Percentiles rank a stretch among this genome's conserved stretches.
Evolutionary conservation across 2,329 filamentous ascomycete species (phyloP).

Genomic region (Zymoseptoria tritici): DNA sequence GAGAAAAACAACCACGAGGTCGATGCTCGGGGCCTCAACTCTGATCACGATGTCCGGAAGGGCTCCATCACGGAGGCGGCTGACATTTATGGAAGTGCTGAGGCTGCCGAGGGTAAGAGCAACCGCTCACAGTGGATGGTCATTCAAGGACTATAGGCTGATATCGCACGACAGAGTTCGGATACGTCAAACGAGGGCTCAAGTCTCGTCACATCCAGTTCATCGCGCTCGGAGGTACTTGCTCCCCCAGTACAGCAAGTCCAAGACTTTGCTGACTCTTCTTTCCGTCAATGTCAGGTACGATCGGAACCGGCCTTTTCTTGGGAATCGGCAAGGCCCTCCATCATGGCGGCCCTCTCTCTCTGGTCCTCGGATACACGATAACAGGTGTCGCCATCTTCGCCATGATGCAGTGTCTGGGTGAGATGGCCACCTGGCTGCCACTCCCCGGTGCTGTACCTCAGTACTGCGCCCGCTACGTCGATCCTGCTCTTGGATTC

Average conservation of each 20-base stretch:
- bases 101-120: constrained; percentile 36
- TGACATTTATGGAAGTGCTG: constrained; percentile 46
- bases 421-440: constrained; percentile 37
- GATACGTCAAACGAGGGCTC: constrained; percentile 45
- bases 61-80: constrained; percentile 39
- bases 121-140: too few relatives aligned
- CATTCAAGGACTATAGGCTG: not conserved
- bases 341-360: constrained; percentile 10
- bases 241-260: not conserved
- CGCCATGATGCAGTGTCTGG: constrained; percentile 37
- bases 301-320: constrained; percentile 35
- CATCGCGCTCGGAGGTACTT: constrained; percentile 46
- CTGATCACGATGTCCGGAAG: constrained; percentile 6
- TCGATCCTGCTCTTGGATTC: constrained; percentile 28
- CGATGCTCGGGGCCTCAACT: not conserved
- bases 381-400: constrained; percentile 30
- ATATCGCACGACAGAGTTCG: constrained; percentile 32
- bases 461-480: constrained; percentile 30
- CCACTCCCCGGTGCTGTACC: constrained; percentile 29
- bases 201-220: constrained; percentile 52
- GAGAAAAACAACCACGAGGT: constrained; percentile 9
- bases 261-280: not conserved
- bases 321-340: constrained; percentile 14
- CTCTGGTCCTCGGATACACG: constrained; percentile 28
- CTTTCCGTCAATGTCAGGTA: constrained; percentile 30